Evolutionary conservation across 345 rosid species (phyloP).

Genomic region (Dipteronia sinensis): DNA sequence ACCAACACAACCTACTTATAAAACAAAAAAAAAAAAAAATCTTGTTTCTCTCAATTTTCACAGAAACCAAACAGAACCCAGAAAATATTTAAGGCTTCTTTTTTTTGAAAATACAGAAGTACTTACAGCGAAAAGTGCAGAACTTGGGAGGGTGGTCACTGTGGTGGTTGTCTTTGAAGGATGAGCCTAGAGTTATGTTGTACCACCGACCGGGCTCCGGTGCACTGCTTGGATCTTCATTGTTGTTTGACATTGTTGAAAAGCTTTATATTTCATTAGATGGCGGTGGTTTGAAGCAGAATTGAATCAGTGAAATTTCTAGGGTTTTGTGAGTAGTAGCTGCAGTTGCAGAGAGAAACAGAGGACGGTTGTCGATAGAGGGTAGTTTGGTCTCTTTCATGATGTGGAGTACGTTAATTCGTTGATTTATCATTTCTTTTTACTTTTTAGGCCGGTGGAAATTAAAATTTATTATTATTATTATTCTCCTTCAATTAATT

Average conservation of each 20-base stretch:
- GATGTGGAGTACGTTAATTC: not conserved
- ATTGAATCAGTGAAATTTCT: slow-evolving; percentile 7
- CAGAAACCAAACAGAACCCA: slow-evolving; percentile 4
- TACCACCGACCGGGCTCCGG: slow-evolving; percentile 75
- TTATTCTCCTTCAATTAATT: too few relatives aligned
- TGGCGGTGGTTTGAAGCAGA: slow-evolving; percentile 9
- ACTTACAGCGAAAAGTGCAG: slow-evolving; percentile 76
- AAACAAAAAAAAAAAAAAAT: too few relatives aligned
- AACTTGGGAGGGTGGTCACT: slow-evolving; percentile 45
- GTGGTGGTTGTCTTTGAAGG: slow-evolving; percentile 50
- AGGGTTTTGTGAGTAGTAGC: slow-evolving; percentile 16
- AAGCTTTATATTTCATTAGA: slow-evolving; percentile 7
- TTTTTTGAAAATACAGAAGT: not conserved
- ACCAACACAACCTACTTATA: not conserved
- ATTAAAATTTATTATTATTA: too few relatives aligned
- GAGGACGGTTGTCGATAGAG: slow-evolving; percentile 3
- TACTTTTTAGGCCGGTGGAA: too few relatives aligned
- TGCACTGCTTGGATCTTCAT: slow-evolving; percentile 59
- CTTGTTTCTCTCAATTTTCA: not conserved
- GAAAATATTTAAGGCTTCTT: not conserved
- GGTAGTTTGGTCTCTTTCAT: slow-evolving; percentile 16
- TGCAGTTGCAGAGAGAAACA: not conserved
- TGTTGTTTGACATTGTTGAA: slow-evolving; percentile 28
- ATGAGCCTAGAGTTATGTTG: slow-evolving; percentile 60
- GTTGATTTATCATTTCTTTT: not conserved